A percentile compares a stretch with the other conserved stretches of the same genome.
These are phyloP conservation scores for Cardiospermum halicacabum DNA, from an alignment of 345 rosid species.

Conservation along the genomic window DNA sequence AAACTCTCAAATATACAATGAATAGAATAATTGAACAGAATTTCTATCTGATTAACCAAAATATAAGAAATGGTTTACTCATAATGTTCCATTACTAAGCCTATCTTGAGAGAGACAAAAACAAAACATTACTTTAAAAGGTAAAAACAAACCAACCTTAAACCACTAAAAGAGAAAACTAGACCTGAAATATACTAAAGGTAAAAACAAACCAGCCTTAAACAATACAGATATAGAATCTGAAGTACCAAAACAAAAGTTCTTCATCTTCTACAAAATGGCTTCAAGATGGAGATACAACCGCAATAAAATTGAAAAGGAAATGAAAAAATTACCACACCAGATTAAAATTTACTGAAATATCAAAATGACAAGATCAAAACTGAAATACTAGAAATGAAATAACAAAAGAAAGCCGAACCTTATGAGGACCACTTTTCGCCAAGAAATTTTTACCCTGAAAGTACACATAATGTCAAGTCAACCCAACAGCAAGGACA, in stretches of 20 bases:
- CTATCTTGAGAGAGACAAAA: background rate
- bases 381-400: conserved; percentile 8
- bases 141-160: too few relatives aligned
- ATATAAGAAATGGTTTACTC: too few relatives aligned
- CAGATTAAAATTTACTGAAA: too few relatives aligned
- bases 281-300: background rate
- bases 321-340: background rate
- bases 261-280: background rate
- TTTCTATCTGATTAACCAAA: too few relatives aligned
- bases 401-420: conserved; percentile 18
- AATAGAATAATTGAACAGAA: too few relatives aligned
- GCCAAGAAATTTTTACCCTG: conserved; percentile 51
- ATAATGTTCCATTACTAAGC: too few relatives aligned
- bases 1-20: too few relatives aligned
- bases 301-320: background rate
- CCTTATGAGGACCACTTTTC: conserved; percentile 68
- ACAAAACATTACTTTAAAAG: background rate
- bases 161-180: background rate
- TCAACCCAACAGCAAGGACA: conserved; percentile 16
- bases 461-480: conserved; percentile 12
- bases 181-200: too few relatives aligned
- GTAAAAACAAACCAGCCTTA: too few relatives aligned
- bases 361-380: background rate
- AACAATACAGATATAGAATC: too few relatives aligned
- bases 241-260: too few relatives aligned